A percentile compares a stretch with the other conserved stretches of the same genome.
These are phyloP conservation scores for Bipolaris gigantea DNA, from an alignment of 2,329 filamentous ascomycete genomes.

Conservation along the genomic window DNA sequence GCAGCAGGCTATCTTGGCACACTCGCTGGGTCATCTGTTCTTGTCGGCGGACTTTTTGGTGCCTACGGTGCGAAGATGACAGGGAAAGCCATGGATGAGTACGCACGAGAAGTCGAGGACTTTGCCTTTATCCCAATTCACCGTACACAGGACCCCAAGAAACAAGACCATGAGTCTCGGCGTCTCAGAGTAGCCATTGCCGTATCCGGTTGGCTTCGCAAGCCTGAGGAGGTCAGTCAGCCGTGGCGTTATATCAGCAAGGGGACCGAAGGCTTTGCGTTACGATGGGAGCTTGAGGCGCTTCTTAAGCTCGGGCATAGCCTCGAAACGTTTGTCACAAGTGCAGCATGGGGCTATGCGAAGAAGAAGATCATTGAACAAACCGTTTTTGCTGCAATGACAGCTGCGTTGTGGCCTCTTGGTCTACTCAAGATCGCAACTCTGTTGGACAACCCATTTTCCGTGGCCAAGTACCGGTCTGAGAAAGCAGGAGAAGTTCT, in stretches of 20 bases:
- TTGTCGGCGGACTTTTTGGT: slow-evolving; percentile 85
- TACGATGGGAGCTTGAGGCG: slow-evolving; percentile 81
- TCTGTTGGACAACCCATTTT: slow-evolving; percentile 80
- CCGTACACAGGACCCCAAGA: slow-evolving; percentile 50
- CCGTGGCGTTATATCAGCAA: slow-evolving; percentile 78
- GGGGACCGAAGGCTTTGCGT: slow-evolving; percentile 75
- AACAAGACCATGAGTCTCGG: slow-evolving; percentile 52
- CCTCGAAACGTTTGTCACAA: slow-evolving; percentile 75
- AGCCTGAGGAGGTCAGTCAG: slow-evolving; percentile 69
- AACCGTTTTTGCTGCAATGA: slow-evolving; percentile 52
- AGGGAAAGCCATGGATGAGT: slow-evolving; percentile 84
- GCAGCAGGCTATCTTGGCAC: slow-evolving; percentile 79
- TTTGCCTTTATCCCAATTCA: slow-evolving; percentile 79
- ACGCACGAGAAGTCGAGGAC: slow-evolving; percentile 81
- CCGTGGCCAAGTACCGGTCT: slow-evolving; percentile 71
- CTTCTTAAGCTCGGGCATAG: slow-evolving; percentile 76
- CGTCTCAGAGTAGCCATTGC: slow-evolving; percentile 77
- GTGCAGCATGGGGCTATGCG: slow-evolving; percentile 76
- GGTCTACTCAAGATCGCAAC: slow-evolving; percentile 52
- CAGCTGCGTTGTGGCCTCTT: slow-evolving; percentile 55
- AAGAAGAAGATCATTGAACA: slow-evolving; percentile 73
- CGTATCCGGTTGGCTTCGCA: slow-evolving; percentile 78
- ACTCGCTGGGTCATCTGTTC: slow-evolving; percentile 75
- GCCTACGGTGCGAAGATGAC: slow-evolving; percentile 87
- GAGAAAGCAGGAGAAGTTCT: slow-evolving; percentile 80